Evolutionary conservation across 352 stramenopile genomes (phyloP).

Genomic region (Stramenopiles sp.): DNA sequence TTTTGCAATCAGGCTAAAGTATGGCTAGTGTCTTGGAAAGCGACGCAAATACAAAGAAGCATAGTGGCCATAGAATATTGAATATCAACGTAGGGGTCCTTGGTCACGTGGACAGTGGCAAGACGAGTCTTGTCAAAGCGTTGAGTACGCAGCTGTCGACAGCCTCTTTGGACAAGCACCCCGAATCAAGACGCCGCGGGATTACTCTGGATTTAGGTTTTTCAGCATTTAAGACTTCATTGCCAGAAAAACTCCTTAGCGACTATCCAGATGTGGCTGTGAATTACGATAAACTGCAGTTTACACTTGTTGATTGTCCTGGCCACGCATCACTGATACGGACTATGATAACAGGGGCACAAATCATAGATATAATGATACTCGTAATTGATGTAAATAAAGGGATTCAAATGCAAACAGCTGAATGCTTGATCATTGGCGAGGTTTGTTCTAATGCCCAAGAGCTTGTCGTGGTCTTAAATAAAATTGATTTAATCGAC

Average conservation of each 20-base stretch:
- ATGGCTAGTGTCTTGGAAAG: neutral
- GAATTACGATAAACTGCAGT: constrained; percentile 44
- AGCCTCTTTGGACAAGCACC: constrained; percentile 90
- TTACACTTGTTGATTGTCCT: constrained; percentile 83
- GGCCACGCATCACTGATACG: constrained; percentile 93
- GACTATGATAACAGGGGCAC: constrained; percentile 92
- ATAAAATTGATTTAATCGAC: constrained; percentile 88
- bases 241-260: constrained; percentile 34
- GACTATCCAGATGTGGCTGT: constrained; percentile 9
- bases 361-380: constrained; percentile 97
- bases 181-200: constrained; percentile 78
- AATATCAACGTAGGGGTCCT: constrained; percentile 98
- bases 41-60: neutral
- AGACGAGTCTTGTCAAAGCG: constrained; percentile 84
- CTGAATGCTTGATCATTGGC: constrained; percentile 88
- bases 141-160: constrained; percentile 91
- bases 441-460: constrained; percentile 49
- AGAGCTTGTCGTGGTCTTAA: constrained; percentile 77
- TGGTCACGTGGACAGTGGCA: constrained; percentile 94
- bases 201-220: constrained; percentile 98
- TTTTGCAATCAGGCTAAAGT: too few relatives aligned
- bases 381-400: constrained; percentile 88
- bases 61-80: constrained; percentile 22
- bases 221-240: constrained; percentile 55
- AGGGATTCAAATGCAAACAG: constrained; percentile 91